Conservation (phyloP, 2,329 filamentous ascomycete species). For the Pseudogymnoascus destructans region DNA sequence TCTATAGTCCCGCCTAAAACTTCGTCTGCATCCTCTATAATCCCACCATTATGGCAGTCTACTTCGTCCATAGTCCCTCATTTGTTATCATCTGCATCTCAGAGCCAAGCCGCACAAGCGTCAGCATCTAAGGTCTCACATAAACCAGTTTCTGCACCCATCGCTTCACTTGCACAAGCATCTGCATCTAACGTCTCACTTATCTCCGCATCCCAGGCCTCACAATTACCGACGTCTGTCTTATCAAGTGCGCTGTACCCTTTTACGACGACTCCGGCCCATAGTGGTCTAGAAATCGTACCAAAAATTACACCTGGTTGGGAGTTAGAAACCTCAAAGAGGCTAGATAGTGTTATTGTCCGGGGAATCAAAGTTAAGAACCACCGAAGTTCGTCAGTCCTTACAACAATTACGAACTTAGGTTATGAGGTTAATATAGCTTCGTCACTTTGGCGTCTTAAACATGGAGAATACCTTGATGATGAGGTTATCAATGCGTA, state of each 20-base stretch:
- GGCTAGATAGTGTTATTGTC: slow-evolving; percentile 14
- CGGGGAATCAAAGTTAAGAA: background rate
- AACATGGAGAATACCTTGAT: slow-evolving; percentile 13
- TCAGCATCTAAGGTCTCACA: background rate
- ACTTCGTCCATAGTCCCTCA: background rate
- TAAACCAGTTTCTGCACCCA: background rate
- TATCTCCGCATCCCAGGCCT: background rate
- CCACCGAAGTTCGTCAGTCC: slow-evolving; percentile 9
- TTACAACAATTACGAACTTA: slow-evolving; percentile 13
- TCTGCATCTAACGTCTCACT: background rate
- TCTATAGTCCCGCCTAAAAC: background rate
- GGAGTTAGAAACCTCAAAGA: slow-evolving; percentile 12
- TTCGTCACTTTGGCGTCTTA: slow-evolving; percentile 14
- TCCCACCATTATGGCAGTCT: background rate
- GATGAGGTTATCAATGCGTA: slow-evolving; percentile 15
- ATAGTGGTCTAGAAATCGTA: background rate
- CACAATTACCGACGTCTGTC: background rate
- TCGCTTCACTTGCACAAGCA: background rate
- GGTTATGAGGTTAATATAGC: slow-evolving; percentile 11
- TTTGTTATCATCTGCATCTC: background rate
- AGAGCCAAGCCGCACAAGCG: background rate
- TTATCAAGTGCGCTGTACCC: background rate
- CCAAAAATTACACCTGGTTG: slow-evolving; percentile 11
- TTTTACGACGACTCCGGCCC: background rate
- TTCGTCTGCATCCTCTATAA: background rate